These are phyloP conservation scores for Corymbia maculata DNA, from an alignment of 345 rosid species.

Conservation along the genomic window DNA sequence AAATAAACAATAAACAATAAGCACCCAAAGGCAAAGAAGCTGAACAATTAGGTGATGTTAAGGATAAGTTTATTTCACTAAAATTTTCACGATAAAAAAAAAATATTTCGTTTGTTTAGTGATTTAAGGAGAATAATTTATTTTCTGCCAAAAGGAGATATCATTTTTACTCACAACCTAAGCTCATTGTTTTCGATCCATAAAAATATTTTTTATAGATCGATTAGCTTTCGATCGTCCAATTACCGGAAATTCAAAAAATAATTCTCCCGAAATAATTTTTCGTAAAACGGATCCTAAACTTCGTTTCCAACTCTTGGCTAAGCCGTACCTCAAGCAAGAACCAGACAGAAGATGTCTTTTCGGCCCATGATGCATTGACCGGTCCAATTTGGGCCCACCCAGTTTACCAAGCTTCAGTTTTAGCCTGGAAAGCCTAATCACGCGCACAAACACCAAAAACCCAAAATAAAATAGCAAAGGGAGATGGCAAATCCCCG, in stretches of 20 bases:
- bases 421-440: not conserved
- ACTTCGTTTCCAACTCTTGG: not conserved
- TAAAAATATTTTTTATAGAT: not conserved
- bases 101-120: not conserved
- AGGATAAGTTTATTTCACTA: not conserved
- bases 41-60: not conserved
- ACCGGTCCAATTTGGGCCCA: not conserved
- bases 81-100: accelerated
- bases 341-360: not conserved
- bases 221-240: not conserved
- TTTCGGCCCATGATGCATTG: not conserved
- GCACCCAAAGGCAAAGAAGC: not conserved
- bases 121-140: not conserved
- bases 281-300: not conserved
- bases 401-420: not conserved
- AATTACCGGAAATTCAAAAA: not conserved
- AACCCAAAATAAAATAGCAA: not conserved
- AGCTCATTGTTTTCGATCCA: not conserved
- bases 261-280: not conserved
- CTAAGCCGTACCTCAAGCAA: not conserved
- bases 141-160: not conserved
- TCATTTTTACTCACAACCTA: not conserved
- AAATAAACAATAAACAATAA: not conserved
- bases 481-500: not conserved
- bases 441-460: not conserved